A percentile compares a stretch with the other conserved stretches of the same genome.
phyloP scores from a whole-genome alignment of 192 early-diverging fungal species.

The Coemansia nantahalensis region DNA sequence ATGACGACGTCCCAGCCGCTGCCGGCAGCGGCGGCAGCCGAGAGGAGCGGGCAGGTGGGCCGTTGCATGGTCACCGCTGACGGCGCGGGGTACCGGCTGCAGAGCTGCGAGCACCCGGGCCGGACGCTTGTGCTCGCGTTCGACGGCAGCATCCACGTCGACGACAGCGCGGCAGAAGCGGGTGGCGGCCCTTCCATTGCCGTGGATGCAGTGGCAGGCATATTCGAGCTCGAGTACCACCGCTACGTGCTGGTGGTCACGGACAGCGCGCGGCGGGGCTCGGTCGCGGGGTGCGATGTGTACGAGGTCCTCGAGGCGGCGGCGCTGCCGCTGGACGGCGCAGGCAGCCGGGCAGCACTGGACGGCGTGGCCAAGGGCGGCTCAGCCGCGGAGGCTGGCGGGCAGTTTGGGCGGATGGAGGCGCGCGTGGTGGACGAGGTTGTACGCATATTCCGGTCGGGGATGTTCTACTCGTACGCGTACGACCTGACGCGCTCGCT shows the following conservation, averaged over 20 bases:
- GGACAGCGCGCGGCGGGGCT: constrained; percentile 27
- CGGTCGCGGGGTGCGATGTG: constrained; percentile 16
- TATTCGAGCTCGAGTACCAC: constrained; percentile 28
- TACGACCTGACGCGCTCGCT: constrained; percentile 46
- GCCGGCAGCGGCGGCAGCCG: neutral
- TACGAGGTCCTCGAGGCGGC: constrained; percentile 24
- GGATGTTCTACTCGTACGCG: constrained; percentile 42
- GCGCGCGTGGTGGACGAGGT: constrained; percentile 43
- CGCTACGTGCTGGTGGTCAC: constrained; percentile 38
- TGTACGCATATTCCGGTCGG: constrained; percentile 28
- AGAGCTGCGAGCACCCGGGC: constrained; percentile 26
- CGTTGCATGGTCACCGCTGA: constrained; percentile 19
- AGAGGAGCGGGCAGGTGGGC: constrained; percentile 10
- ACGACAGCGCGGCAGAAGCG: constrained; percentile 16
- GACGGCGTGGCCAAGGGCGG: neutral
- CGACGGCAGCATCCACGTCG: constrained; percentile 10
- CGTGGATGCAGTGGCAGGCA: constrained; percentile 31
- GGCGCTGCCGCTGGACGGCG: constrained; percentile 34
- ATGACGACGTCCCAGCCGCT: no score
- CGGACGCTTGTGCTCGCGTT: constrained; percentile 25
- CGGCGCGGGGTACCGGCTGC: constrained; percentile 29
- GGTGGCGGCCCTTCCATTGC: constrained; percentile 1
- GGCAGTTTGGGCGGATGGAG: constrained; percentile 36
- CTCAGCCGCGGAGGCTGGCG: neutral
- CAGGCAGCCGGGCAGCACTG: constrained; percentile 8